Conservation (phyloP, 2,329 filamentous ascomycete genomes). For the Diplodia intermedia region DNA sequence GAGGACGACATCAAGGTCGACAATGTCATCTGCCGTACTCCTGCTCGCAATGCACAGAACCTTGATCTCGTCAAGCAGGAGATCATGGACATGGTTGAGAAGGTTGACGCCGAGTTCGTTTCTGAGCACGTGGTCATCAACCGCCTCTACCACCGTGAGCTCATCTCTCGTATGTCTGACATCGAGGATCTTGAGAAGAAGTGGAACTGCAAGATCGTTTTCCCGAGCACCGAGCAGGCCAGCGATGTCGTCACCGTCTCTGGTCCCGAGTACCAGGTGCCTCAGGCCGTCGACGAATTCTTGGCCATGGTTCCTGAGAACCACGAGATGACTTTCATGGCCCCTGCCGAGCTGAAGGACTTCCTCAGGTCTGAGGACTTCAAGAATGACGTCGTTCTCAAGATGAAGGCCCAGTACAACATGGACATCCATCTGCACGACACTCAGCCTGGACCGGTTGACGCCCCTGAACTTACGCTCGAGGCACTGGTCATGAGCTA, state of each 20-base stretch:
- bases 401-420: constrained; percentile 89
- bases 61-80: constrained; percentile 97
- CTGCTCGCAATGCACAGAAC: constrained; percentile 95
- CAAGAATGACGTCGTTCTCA: constrained; percentile 76
- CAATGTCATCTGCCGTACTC: constrained; percentile 97
- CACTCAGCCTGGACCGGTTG: constrained; percentile 50
- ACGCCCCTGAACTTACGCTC: constrained; percentile 52
- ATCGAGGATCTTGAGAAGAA: constrained; percentile 97
- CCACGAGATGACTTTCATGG: constrained; percentile 86
- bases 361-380: constrained; percentile 86
- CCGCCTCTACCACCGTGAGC: constrained; percentile 91
- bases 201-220: constrained; percentile 99
- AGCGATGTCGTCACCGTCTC: constrained; percentile 96
- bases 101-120: constrained; percentile 95
- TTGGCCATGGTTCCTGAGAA: constrained; percentile 97
- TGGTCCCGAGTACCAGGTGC: constrained; percentile 97
- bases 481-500: constrained; percentile 65
- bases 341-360: constrained; percentile 75
- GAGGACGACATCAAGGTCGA: constrained; percentile 99
- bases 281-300: constrained; percentile 94
- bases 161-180: constrained; percentile 84
- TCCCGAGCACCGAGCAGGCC: constrained; percentile 95
- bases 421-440: constrained; percentile 79
- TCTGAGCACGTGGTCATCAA: constrained; percentile 93
- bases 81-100: constrained; percentile 99